Conservation (phyloP, 2,329 filamentous ascomycete species). For the Ploettnerulaceae sp. region DNA sequence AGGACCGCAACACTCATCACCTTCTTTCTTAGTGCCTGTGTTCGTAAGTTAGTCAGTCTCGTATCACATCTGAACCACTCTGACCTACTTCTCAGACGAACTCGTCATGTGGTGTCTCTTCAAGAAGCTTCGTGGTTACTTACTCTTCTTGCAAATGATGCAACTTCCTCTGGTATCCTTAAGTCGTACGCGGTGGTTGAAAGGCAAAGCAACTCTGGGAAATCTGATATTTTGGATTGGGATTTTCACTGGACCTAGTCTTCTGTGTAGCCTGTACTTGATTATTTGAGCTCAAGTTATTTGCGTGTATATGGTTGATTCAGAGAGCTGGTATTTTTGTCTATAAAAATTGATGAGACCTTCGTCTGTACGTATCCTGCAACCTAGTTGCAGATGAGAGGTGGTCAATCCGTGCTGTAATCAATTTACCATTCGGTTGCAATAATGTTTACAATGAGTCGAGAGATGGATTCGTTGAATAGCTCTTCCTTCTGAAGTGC, state of each 20-base stretch:
- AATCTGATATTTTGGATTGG: constrained; percentile 77
- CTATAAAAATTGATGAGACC: too few relatives aligned
- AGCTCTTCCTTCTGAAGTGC: too few relatives aligned
- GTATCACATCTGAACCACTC: background rate
- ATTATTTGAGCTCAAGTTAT: constrained; percentile 41
- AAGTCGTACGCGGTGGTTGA: constrained; percentile 62
- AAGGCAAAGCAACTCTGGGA: constrained; percentile 56
- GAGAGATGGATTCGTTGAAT: too few relatives aligned
- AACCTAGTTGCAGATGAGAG: too few relatives aligned
- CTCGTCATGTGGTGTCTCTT: constrained; percentile 78
- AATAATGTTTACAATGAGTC: too few relatives aligned
- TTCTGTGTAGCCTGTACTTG: constrained; percentile 57
- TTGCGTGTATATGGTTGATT: background rate
- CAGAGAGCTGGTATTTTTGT: too few relatives aligned
- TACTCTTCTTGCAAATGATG: constrained; percentile 67
- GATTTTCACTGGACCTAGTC: constrained; percentile 69
- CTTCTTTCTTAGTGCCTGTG: constrained; percentile 34
- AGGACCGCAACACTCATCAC: constrained; percentile 56
- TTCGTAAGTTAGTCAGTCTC: constrained; percentile 10
- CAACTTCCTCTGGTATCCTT: constrained; percentile 67
- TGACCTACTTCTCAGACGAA: constrained; percentile 44
- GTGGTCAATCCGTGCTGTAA: too few relatives aligned
- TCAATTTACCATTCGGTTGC: too few relatives aligned
- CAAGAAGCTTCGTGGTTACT: constrained; percentile 69
- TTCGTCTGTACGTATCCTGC: too few relatives aligned